A percentile compares a stretch with the other conserved stretches of the same genome.
phyloP scores from a whole-genome alignment of 164 flowering plant species.

The Stephania yunnanensis region DNA sequence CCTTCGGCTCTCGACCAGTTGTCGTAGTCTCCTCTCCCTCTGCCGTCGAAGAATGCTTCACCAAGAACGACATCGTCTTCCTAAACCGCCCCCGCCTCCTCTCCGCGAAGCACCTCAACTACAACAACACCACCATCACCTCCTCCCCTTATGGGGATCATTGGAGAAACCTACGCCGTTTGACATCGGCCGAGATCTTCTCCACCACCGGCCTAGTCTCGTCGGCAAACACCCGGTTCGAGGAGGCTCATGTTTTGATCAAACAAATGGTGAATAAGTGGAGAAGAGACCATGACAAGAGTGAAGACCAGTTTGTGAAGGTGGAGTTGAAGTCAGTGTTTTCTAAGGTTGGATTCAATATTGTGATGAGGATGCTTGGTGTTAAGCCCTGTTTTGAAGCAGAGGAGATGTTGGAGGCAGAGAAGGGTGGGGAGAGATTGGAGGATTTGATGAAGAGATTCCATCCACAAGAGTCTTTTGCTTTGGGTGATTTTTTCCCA shows the following conservation, averaged over 20 bases:
- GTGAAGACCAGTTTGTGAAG: background rate
- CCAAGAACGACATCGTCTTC: slow-evolving; percentile 24
- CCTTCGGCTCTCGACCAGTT: slow-evolving; percentile 12
- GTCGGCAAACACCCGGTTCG: slow-evolving; percentile 8
- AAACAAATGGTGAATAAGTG: background rate
- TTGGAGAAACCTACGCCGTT: slow-evolving; percentile 18
- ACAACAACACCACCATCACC: slow-evolving; percentile 7
- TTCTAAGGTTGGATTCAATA: slow-evolving; percentile 22
- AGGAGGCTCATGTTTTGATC: slow-evolving; percentile 16
- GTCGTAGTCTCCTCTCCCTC: slow-evolving; percentile 18
- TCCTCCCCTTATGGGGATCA: slow-evolving; percentile 12
- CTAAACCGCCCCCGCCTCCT: slow-evolving; percentile 28
- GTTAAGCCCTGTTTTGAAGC: slow-evolving; percentile 19
- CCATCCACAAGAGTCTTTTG: background rate
- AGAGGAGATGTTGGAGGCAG: slow-evolving; percentile 16
- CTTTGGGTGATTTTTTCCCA: slow-evolving; percentile 24
- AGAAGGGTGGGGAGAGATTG: slow-evolving; percentile 9
- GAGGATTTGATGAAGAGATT: slow-evolving; percentile 13
- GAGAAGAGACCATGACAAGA: background rate
- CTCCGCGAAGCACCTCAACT: slow-evolving; percentile 13
- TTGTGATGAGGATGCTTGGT: slow-evolving; percentile 21
- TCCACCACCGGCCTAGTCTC: slow-evolving; percentile 4
- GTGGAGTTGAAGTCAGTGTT: slow-evolving; percentile 21
- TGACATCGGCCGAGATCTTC: slow-evolving; percentile 14
- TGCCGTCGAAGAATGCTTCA: slow-evolving; percentile 24